Evolutionary conservation across 139 green algal genomes (phyloP).

Genomic region (Coelastrella sp.): DNA sequence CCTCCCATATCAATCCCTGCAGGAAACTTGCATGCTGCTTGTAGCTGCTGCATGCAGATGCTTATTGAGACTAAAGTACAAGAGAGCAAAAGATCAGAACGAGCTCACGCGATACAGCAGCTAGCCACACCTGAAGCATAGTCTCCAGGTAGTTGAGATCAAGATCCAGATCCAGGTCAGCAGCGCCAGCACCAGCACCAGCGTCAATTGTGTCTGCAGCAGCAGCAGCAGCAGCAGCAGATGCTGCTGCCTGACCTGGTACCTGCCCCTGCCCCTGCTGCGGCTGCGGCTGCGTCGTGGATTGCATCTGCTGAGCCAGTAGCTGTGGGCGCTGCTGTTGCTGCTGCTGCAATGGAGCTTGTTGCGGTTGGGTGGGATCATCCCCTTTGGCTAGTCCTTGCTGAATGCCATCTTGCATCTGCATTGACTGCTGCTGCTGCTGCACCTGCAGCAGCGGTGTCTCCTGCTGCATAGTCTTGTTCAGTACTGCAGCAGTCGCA

Average conservation of each 20-base stretch:
- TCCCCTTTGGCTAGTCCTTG: too few relatives aligned
- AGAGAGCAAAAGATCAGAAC: too few relatives aligned
- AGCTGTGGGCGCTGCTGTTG: not conserved
- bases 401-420: too few relatives aligned
- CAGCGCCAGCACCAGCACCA: not conserved
- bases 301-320: not conserved
- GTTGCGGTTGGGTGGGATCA: too few relatives aligned
- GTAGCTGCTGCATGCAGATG: too few relatives aligned
- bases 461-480: not conserved
- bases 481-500: conserved; percentile 14
- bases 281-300: not conserved
- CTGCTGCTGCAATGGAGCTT: not conserved
- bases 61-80: too few relatives aligned
- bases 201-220: not conserved
- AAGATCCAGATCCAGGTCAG: conserved; percentile 19
- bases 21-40: not conserved
- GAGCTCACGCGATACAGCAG: not conserved
- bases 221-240: not conserved
- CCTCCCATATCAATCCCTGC: not conserved
- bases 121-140: conserved; percentile 22
- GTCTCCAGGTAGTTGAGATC: conserved; percentile 30
- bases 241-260: not conserved
- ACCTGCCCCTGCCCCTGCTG: not conserved
- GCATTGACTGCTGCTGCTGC: not conserved
- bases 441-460: conserved; percentile 12